These are phyloP conservation scores for Leishmania braziliensis DNA, from an alignment of 208 protist genomes.

Conservation along the genomic window DNA sequence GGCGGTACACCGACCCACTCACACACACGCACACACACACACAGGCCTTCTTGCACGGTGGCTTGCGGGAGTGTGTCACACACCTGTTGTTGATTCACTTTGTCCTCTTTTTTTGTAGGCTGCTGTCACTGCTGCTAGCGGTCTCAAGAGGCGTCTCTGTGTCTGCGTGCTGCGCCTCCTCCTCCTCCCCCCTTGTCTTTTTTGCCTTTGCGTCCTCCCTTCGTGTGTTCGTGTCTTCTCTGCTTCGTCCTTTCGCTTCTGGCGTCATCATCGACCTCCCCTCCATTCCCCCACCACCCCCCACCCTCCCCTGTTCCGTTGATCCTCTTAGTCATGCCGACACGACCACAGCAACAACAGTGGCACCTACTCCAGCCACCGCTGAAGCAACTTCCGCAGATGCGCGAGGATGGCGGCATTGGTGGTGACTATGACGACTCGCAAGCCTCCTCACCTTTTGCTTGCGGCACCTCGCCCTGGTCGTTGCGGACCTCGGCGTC, in stretches of 20 bases:
- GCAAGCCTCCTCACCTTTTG: not conserved
- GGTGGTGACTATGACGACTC: not conserved
- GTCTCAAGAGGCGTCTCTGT: not conserved
- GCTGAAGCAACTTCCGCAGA: conserved; percentile 17
- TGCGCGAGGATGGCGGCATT: conserved; percentile 1
- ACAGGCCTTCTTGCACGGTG: not conserved
- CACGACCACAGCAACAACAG: conserved; percentile 4
- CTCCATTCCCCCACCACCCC: not conserved
- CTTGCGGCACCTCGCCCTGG: not conserved
- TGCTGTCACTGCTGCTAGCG: not conserved
- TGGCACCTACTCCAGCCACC: conserved; percentile 7
- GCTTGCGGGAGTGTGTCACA: not conserved
- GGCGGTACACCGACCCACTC: not conserved
- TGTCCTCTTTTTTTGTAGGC: conserved; percentile 1
- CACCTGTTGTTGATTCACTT: not conserved
- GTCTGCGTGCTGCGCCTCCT: not conserved
- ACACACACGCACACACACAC: not conserved
- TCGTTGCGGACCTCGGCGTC: not conserved
- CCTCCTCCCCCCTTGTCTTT: not conserved
- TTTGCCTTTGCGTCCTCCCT: not conserved
- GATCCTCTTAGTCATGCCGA: not conserved
- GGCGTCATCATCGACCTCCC: not conserved
- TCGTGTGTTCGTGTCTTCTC: not conserved
- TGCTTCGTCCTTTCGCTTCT: not conserved
- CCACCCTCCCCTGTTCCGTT: not conserved